Evolutionary conservation across 257 asterid species (phyloP), one percentile per base, ranked within the genome.

Genomic region (Mentha longifolia): DNA sequence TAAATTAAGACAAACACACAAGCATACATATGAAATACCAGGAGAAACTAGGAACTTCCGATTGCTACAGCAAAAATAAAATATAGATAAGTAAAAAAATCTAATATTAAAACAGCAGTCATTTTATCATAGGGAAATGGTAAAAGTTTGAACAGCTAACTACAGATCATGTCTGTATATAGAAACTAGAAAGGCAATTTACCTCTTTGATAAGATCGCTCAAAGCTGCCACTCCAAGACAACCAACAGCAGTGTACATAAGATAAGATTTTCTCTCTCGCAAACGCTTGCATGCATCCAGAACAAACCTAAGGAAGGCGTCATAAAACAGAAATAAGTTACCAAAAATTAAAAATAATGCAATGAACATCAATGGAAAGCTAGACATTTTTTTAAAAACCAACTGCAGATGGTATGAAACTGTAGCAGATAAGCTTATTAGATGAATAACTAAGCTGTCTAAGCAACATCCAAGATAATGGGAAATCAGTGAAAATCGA

Each of bases 141-240:
- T 1, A 68, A 49, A 49, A 10, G 63, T 59, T 30, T 33, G 59
- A 68, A 55, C 52, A 37, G 30, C 67, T 19, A 63, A 17, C 51
- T 2, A 45, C 57, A 41, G 52, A 47, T 31, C 25, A 35, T 62
- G 57, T 7, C 35, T 15, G 31, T 9, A 16, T 7, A 54, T 6
- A 62, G 10, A 67, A 50, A 65, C 30, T 39, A n/a, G 15, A 43
- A 30, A 60, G 17, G 19, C 39, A 43, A 3, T 15, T 72, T 83
- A 91, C 99, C 96, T 91, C 99, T 79, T 83, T 86, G 61, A 94
- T 80, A 65, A 94, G 93, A 87, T 91, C 97, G 33, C 85, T 84
- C 80, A 94, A 69, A 78, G 96, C 96, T 67, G 95, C 80, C 17
- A 84, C 78, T 56, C 98, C 98, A 17, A 94, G 96, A 73, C 92